Evolutionary conservation across 139 green algal species (phyloP).

Genomic region (Chlamydomonas incerta): DNA sequence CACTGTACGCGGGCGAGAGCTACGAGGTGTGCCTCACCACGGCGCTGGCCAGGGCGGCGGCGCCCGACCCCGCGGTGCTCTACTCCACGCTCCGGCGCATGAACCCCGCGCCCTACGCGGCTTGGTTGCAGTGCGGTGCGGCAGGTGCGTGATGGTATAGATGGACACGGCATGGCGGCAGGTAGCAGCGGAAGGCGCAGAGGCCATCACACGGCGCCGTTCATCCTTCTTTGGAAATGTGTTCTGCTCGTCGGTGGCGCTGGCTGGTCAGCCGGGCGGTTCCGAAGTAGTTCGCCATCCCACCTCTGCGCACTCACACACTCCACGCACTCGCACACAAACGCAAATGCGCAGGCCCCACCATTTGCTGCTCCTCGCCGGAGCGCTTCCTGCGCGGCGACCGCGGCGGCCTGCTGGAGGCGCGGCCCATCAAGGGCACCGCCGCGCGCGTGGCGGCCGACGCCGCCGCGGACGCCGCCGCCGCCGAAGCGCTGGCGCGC

Average conservation of each 20-base stretch:
- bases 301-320: neutral
- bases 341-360: conserved; percentile 20
- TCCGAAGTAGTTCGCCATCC: too few species aligned
- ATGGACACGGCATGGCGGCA: too few species aligned
- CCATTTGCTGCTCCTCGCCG: conserved; percentile 92
- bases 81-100: conserved; percentile 86
- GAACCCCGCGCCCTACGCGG: conserved; percentile 96
- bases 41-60: conserved; percentile 41
- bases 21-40: conserved; percentile 99
- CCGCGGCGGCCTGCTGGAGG: conserved; percentile 86
- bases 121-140: conserved; percentile 81
- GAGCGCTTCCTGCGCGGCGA: conserved; percentile 94
- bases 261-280: too few species aligned
- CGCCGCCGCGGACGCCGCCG: conserved; percentile 69
- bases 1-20: conserved; percentile 87
- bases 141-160: conserved; percentile 17
- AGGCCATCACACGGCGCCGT: too few species aligned
- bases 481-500: conserved; percentile 57
- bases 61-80: conserved; percentile 59
- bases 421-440: conserved; percentile 98
- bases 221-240: too few species aligned
- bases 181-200: too few species aligned
- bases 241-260: too few species aligned
- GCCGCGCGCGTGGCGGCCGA: conserved; percentile 56
- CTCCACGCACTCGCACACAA: neutral